Evolutionary conservation across 139 green algal genomes (phyloP).

Genomic region (Astrephomene gubernaculifera): DNA sequence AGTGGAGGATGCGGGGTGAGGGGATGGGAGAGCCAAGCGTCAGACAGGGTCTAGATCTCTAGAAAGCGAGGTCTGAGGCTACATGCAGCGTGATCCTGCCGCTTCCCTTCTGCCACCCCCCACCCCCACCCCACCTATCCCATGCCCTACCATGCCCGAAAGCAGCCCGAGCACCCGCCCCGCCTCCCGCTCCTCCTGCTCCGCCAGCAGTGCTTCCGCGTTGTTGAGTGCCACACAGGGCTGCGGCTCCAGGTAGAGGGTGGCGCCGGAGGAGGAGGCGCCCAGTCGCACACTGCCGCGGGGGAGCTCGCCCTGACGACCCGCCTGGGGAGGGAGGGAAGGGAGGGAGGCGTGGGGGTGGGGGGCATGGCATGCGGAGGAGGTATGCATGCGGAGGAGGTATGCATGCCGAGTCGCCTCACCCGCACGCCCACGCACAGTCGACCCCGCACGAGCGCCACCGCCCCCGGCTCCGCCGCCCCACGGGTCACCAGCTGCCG

Average conservation of each 20-base stretch:
- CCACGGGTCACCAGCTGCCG: conserved; percentile 58
- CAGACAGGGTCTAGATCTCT: too few species aligned
- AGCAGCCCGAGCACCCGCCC: conserved; percentile 65
- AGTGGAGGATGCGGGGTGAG: too few species aligned
- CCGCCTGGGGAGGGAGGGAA: conserved; percentile 42
- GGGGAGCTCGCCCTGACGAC: conserved; percentile 77
- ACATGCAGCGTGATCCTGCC: too few species aligned
- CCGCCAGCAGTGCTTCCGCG: conserved; percentile 69
- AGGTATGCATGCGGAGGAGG: background rate
- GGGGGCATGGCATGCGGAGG: background rate
- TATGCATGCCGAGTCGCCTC: too few species aligned
- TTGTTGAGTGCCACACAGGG: conserved; percentile 88
- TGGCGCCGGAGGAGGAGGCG: conserved; percentile 68
- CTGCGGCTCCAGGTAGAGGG: conserved; percentile 88
- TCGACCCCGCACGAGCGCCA: conserved; percentile 48
- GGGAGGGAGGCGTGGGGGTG: background rate
- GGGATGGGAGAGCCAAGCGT: too few species aligned
- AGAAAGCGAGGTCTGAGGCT: too few species aligned
- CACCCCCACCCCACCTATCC: background rate
- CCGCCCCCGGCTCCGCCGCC: conserved; percentile 63
- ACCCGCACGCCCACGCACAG: conserved; percentile 61
- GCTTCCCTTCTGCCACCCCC: background rate
- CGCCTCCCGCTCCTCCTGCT: conserved; percentile 74
- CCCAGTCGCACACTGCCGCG: conserved; percentile 61
- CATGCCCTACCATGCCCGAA: conserved; percentile 55